These are phyloP conservation scores for Moniliophthora roreri DNA, from an alignment of 1,284 basidiomycete genomes.

Conservation along the genomic window DNA sequence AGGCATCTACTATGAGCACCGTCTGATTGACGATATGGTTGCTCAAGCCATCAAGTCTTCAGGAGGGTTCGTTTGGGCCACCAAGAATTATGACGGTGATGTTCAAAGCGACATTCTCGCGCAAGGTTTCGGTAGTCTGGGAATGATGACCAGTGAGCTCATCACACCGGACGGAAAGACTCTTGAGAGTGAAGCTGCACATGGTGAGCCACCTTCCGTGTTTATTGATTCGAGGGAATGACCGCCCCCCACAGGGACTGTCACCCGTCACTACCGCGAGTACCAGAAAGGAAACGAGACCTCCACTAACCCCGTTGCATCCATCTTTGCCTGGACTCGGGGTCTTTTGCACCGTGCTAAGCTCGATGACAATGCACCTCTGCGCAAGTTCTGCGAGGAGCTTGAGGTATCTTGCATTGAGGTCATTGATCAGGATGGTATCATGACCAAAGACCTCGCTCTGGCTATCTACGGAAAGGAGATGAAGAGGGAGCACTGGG, in stretches of 20 bases:
- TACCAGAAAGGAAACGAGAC: conserved; percentile 96
- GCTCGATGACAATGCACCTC: conserved; percentile 81
- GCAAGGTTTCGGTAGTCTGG: conserved; percentile 91
- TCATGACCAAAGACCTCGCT: conserved; percentile 98
- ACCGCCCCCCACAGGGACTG: conserved; percentile 61
- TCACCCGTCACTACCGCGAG: conserved; percentile 96
- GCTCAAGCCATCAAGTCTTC: conserved; percentile 96
- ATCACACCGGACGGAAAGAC: conserved; percentile 94
- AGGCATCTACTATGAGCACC: conserved; percentile 97
- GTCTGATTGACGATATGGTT: conserved; percentile 93
- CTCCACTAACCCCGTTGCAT: conserved; percentile 97
- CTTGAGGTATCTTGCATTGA: conserved; percentile 91
- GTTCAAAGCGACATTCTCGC: conserved; percentile 92
- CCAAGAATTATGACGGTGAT: conserved; percentile 97
- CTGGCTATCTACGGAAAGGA: conserved; percentile 92
- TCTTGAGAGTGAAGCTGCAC: conserved; percentile 94
- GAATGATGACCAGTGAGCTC: conserved; percentile 98
- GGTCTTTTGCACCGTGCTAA: conserved; percentile 93
- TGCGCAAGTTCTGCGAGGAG: conserved; percentile 76
- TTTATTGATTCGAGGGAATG: background rate
- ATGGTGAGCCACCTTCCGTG: conserved; percentile 49
- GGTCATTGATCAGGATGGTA: conserved; percentile 84
- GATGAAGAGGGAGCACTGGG: conserved; percentile 93
- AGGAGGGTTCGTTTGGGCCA: conserved; percentile 97
- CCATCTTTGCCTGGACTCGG: conserved; percentile 98